Conservation (phyloP, 352 stramenopile species). For the Globisporangium orthogonon region DNA sequence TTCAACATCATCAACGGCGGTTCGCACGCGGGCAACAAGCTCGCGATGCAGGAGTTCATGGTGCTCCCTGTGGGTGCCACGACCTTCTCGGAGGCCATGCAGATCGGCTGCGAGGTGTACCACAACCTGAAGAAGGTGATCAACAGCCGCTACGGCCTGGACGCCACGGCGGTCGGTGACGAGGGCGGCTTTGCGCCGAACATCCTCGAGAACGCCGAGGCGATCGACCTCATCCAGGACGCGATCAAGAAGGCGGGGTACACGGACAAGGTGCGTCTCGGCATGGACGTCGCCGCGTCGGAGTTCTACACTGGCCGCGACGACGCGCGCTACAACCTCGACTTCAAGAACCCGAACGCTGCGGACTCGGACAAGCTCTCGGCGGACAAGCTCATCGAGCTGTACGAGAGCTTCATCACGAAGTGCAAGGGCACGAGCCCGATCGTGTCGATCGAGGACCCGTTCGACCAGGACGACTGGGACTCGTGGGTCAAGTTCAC, state of each 20-base stretch:
- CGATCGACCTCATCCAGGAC: slow-evolving; percentile 96
- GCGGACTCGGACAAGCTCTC: slow-evolving; percentile 88
- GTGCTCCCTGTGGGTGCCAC: slow-evolving; percentile 92
- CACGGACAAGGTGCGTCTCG: slow-evolving; percentile 94
- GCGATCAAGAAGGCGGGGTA: slow-evolving; percentile 95
- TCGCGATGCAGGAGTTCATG: slow-evolving; percentile 99
- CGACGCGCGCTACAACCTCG: slow-evolving; percentile 97
- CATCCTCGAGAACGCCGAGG: slow-evolving; percentile 95
- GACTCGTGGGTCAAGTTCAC: slow-evolving; percentile 95
- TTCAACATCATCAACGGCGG: slow-evolving; percentile 99
- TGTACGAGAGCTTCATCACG: slow-evolving; percentile 93
- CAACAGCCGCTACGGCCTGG: slow-evolving; percentile 96
- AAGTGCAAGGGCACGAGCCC: slow-evolving; percentile 90
- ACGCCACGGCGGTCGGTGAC: slow-evolving; percentile 98
- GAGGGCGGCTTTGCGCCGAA: slow-evolving; percentile 98
- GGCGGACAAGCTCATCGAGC: slow-evolving; percentile 92
- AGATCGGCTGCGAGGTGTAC: slow-evolving; percentile 98
- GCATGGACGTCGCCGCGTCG: slow-evolving; percentile 97
- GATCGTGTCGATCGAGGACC: slow-evolving; percentile 99
- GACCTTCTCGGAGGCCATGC: slow-evolving; percentile 94
- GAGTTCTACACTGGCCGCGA: slow-evolving; percentile 96
- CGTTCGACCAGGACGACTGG: slow-evolving; percentile 99
- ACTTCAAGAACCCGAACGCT: slow-evolving; percentile 95
- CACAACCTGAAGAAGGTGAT: slow-evolving; percentile 99
- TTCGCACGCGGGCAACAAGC: slow-evolving; percentile 97